Base-by-base conservation (phyloP, 345 rosid species). In the Eucalyptus erythrocorys region DNA sequence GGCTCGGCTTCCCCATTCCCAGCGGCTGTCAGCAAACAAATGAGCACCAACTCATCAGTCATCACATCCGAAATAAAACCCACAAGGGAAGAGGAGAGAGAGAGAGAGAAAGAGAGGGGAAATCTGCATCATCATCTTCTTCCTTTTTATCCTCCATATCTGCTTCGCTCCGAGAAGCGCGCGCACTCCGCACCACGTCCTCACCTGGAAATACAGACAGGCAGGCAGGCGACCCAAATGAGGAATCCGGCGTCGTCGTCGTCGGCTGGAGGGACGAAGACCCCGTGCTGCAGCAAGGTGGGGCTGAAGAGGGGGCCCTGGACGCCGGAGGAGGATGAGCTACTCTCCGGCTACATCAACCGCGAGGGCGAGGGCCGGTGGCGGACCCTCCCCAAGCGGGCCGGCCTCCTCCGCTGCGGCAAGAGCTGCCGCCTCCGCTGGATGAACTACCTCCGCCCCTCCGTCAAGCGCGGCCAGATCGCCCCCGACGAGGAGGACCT, bases 371-470 rank as follows among this genome's bases (percentile, higher is more conserved):
- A 91, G 61, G 96, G 95, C 3, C 92, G 92, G 37, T 95, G 96
- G 96, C 91, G 95, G 34, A 94, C 95, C 4, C 92, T 95, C 27
- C 96, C 96, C 10, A 95, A 93, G 82, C 85, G 93, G 10, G 95
- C 95, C 0, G 95, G 95, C 22, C 93, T 95, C 32, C 93, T 92
- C 85, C 92, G 96, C 48, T 95, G 96, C 81, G 96, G 96, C 49
- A 95, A 95, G 92, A 95, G 96, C 91, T 95, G 95, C 89, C 94
- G 96, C 24, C 96, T 95, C 85, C 95, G 95, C 19, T 94, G 96
- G 96, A 92, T 94, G 94, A 94, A 94, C 89, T 94, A 94, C 86
- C 95, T 94, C 89, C 91, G 95, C 9, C 96, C 95, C 57, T 91
- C 91, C 42, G 94, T 95, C 66, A 95, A 95, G 87, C 92, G 96